phyloP scores from a whole-genome alignment of 208 protist genomes.

The Novymonas esmeraldas region DNA sequence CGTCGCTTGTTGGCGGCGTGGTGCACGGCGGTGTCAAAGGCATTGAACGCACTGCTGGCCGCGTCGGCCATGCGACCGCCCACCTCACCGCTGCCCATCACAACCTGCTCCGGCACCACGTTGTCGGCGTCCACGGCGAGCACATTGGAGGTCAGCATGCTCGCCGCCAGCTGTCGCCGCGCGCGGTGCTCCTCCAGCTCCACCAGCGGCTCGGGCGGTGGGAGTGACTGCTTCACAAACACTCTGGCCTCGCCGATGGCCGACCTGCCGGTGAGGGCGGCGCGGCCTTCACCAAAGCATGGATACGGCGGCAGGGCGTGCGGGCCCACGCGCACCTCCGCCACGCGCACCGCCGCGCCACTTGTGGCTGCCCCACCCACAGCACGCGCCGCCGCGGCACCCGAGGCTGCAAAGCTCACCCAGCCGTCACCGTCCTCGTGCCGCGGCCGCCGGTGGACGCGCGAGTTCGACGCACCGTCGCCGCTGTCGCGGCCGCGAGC shows the following conservation, averaged over 20 bases:
- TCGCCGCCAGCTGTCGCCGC: constrained; percentile 20
- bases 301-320: constrained; percentile 41
- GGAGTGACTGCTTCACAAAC: constrained; percentile 42
- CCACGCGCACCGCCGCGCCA: constrained; percentile 10
- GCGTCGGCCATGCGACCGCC: neutral
- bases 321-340: constrained; percentile 22
- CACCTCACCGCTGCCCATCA: constrained; percentile 19
- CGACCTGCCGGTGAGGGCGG: neutral
- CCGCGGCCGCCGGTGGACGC: constrained; percentile 7
- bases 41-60: constrained; percentile 42
- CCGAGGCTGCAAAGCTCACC: constrained; percentile 25
- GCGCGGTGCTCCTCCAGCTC: constrained; percentile 39
- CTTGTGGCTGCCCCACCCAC: neutral
- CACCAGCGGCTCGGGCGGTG: constrained; percentile 33
- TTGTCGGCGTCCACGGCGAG: constrained; percentile 54
- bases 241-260: neutral
- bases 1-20: constrained; percentile 37
- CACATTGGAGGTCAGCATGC: constrained; percentile 39
- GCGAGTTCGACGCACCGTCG: neutral
- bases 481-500: neutral
- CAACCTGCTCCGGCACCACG: constrained; percentile 40
- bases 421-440: constrained; percentile 40
- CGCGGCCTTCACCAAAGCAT: constrained; percentile 37
- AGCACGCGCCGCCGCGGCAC: neutral
- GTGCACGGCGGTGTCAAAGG: constrained; percentile 56